Evolutionary conservation across 495 filamentous ascomycete genomes (phyloP).

Genomic region (Annulohypoxylon bovei): DNA sequence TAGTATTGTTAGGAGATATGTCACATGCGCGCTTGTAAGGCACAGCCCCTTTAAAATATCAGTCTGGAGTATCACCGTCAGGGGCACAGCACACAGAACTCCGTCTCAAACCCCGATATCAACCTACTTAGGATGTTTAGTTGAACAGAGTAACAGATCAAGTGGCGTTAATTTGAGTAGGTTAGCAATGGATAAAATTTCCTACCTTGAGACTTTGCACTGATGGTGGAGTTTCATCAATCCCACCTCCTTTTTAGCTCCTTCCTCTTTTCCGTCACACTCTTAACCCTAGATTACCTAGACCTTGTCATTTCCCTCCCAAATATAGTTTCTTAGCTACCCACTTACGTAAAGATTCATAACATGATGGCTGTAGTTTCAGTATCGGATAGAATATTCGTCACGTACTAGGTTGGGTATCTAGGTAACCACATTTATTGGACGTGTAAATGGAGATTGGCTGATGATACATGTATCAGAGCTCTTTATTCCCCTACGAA

Average conservation of each 20-base stretch:
- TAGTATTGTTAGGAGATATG: neutral
- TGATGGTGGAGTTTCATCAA: neutral
- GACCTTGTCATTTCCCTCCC: too few species aligned
- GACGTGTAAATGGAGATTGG: neutral
- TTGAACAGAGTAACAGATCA: neutral
- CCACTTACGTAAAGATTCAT: too few species aligned
- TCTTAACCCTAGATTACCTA: neutral
- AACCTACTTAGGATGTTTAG: neutral
- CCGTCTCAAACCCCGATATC: neutral
- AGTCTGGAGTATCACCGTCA: neutral
- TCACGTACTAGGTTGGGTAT: too few species aligned
- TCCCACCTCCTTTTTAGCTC: neutral
- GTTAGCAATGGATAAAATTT: neutral
- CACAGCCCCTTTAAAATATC: neutral
- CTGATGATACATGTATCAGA: neutral
- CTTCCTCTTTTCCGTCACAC: neutral
- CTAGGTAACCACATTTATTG: too few species aligned
- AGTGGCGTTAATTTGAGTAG: neutral
- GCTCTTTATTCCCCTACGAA: neutral
- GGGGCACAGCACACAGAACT: slow-evolving; percentile 4
- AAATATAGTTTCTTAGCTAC: too few species aligned
- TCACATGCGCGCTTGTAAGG: neutral
- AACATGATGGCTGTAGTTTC: neutral
- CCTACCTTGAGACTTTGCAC: neutral
- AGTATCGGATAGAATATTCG: neutral